Evolutionary conservation across 2,329 filamentous ascomycete species (phyloP), one percentile per base, ranked within the genome.

Genomic region (Exophiala sp.): DNA sequence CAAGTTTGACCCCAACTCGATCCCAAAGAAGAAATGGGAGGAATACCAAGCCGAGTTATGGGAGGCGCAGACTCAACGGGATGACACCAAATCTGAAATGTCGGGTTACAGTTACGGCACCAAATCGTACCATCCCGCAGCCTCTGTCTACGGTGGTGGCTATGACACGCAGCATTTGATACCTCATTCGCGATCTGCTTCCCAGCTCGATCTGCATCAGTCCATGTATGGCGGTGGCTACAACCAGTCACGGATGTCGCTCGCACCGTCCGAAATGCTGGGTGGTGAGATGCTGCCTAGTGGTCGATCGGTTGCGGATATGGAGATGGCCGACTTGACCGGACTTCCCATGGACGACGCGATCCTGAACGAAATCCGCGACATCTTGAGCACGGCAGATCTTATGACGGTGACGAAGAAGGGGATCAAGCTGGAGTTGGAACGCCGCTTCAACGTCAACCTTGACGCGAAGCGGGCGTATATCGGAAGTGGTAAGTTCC

Each of bases 361-460:
- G 9, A 78, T 99, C 46, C 76, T 99, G 59, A 86, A 90, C 0
- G 94, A 99, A 78, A 99, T 99, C 65, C 83, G 94, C 47, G 91
- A 96, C 67, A 96, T 99, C 60, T 77, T 99, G 58, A 83, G 86
- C 63, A 95, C 88, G 10, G 91, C 91, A 1, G 94, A 99, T 73
- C 75, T 99, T 67, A 99, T 99, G 94, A 91, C 84, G 3, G 89
- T 99, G 40, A 99, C 94, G 62, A 99, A 99, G 84, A 99, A 99
- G 83, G 90, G 88, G 65, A 88, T 99, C 73, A 97, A 97, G 80
- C 75, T 83, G 63, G 94, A 99, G 76, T 76, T 99, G 54, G 94
- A 99, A 79, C 84, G 85, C 66, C 83, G 91, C 59, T 99, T 99
- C 67, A 89, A 88, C 58, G 85, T 95, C 59, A 83, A 85, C 55